Base-by-base conservation (phyloP, 192 early-diverging fungal species). In the Coemansia sp. region DNA sequence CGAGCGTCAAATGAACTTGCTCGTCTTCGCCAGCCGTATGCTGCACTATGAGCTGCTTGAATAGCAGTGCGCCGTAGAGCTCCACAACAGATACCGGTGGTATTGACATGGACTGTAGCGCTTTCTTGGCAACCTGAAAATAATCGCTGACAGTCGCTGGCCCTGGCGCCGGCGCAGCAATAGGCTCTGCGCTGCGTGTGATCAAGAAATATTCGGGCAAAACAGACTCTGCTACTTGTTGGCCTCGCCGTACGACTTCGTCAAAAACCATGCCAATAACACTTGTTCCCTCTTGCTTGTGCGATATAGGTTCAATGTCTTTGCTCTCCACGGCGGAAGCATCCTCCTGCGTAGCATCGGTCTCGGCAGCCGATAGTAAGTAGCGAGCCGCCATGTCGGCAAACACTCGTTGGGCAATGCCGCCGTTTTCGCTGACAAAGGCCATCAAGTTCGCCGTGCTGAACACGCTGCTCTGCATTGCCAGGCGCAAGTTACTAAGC, bases 401-500 rank as follows among this genome's bases (percentile, higher is more conserved):
- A 63, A 79, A 75, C 14, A 85, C 73, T 27, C 69, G 82, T 36
- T 72, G 69, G 15, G 82, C 74, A 44, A 85, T 68, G 42, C 55
- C 67, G 29, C 70, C 60, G 17, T 77, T 67, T 25, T 82, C 63
- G 12, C 31, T 67, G n/a, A 80, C 75, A 58, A 82, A 75, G 6
- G 68, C 61, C 6, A 57, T 53, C 27, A 82, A 48, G 29, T 75
- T 78, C 0, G 84, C 23, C 0, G 72, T 72, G 45, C 77, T 85
- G 39, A 89, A 85, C 85, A 83, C 29, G 78, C 73, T 69, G 84
- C 72, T 51, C 75, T 81, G 90, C 91, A 94, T 70, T 74, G 91
- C 65, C 77, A 82, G 62, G 14, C 68, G 69, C 21, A 85, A 46
- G 72, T 77, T 62, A 87, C 90, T 57, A 76, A 90, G 37, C 80